Base-by-base conservation (phyloP, 75 land plant species). In the Cupressus sempervirens region DNA sequence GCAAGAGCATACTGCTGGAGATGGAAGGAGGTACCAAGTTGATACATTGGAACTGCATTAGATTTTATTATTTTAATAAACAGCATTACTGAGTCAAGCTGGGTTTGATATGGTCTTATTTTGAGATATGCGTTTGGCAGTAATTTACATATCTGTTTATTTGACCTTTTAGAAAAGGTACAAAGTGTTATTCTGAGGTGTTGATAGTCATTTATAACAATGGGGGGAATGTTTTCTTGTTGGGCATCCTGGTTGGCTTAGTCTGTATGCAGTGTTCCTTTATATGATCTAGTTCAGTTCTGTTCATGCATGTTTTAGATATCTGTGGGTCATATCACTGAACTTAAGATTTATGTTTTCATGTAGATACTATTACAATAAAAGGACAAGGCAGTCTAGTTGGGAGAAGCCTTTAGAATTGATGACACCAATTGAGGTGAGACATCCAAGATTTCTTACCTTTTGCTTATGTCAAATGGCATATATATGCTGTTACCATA, bases 381-480 rank as follows among this genome's bases (percentile, higher is more conserved):
- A 92, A 83, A 92, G 87, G 88, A 93, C 97, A 32, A 93, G 91
- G 87, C 93, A 92, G 40, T 98, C 99, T 65, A 92, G 92, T 81
- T 98, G 99, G 99, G 99, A 96, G 74, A 98, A 98, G 85, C 99
- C 99, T 23, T 46, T 87, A 54, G 99, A 98, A 85, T 82, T 98
- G 76, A 96, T 98, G 99, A 93, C 98, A 45, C 92, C 95, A 65
- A 89, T 90, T 75, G 99, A 98, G 97, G 99, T 98, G 85, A 92
- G 93, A 84, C 72, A 56, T 43, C 46, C 23, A 12, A 50, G 41
- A 45, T 29, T 53, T 75, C 41, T 48, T 15, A 36, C 30, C 41
- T 53, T 32, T 4, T 62, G 3, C 38, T 23, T 83, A 32, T 32
- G 35, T 41, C 50, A 15, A 30, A 10, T 67, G 4, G 4, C 76